Evolutionary conservation across 371 early-diverging fungal species (phyloP).

Genomic region (Circinella minor): DNA sequence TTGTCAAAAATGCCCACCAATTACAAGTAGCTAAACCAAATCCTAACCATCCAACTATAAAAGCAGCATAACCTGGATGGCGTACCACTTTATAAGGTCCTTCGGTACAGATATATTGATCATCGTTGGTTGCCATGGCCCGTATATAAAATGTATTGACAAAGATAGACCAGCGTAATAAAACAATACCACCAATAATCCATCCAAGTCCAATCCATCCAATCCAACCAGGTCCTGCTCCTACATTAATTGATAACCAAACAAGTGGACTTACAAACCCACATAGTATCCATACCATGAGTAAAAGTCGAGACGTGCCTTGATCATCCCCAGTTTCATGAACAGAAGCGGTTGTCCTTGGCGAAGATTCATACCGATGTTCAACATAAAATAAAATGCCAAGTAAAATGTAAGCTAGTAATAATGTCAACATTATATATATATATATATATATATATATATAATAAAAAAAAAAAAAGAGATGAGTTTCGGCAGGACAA

Average conservation of each 20-base stretch:
- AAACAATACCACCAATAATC: slow-evolving; percentile 27
- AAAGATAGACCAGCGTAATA: slow-evolving; percentile 39
- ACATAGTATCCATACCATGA: slow-evolving; percentile 19
- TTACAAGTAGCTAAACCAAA: slow-evolving; percentile 37
- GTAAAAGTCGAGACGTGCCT: slow-evolving; percentile 31
- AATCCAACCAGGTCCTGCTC: slow-evolving; percentile 12
- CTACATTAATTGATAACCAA: slow-evolving; percentile 19
- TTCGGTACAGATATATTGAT: slow-evolving; percentile 47
- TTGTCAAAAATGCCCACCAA: slow-evolving; percentile 27
- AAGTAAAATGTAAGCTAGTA: slow-evolving; percentile 26
- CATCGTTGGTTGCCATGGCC: slow-evolving; percentile 42
- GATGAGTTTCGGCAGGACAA: not conserved
- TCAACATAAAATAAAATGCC: slow-evolving; percentile 28
- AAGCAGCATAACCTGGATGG: slow-evolving; percentile 46
- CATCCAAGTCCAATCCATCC: slow-evolving; percentile 34
- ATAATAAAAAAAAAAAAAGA: too few species aligned
- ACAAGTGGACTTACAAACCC: slow-evolving; percentile 24
- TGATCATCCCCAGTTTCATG: slow-evolving; percentile 41
- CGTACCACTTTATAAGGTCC: slow-evolving; percentile 45
- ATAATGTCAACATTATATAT: slow-evolving; percentile 16
- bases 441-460: too few species aligned
- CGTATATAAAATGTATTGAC: slow-evolving; percentile 45
- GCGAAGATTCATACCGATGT: slow-evolving; percentile 30
- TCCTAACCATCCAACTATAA: slow-evolving; percentile 46
- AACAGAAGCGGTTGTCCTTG: slow-evolving; percentile 20